phyloP scores from a whole-genome alignment of 78 protist species.

The Planoprotostelium fungivorum region DNA sequence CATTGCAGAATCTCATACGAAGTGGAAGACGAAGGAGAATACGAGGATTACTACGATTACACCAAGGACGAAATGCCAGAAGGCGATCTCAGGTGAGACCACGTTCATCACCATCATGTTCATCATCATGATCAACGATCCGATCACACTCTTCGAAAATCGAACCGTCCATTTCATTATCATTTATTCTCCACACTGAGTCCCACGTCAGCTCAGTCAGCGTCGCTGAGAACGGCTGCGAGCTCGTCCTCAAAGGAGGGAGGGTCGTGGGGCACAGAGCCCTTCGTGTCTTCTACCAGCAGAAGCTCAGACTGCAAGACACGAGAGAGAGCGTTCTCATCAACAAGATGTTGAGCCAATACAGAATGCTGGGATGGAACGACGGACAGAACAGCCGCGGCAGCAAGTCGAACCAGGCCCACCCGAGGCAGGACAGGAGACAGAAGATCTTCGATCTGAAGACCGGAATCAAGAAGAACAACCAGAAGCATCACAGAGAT shows the following conservation, averaged over 20 bases:
- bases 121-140: no score
- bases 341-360: conserved; percentile 11
- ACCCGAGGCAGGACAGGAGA: not conserved
- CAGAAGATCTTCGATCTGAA: conserved; percentile 24
- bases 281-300: conserved; percentile 52
- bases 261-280: conserved; percentile 56
- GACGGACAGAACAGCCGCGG: not conserved
- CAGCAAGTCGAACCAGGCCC: not conserved
- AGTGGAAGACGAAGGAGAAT: conserved; percentile 42
- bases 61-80: conserved; percentile 11
- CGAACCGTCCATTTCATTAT: conserved; percentile 26
- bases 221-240: conserved; percentile 17
- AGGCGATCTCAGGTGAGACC: conserved; percentile 7
- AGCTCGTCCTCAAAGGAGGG: conserved; percentile 44
- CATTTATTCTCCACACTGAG: no score
- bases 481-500: conserved; percentile 10
- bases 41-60: conserved; percentile 72
- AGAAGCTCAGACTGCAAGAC: conserved; percentile 7
- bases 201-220: not conserved
- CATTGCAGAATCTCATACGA: conserved; percentile 50
- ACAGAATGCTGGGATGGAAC: conserved; percentile 40
- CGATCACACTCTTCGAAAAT: no score
- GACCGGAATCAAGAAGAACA: conserved; percentile 53
- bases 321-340: conserved; percentile 22
- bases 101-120: not conserved